Evolutionary conservation across 441 rosid genomes (phyloP).

Genomic region (Iberis amara): DNA sequence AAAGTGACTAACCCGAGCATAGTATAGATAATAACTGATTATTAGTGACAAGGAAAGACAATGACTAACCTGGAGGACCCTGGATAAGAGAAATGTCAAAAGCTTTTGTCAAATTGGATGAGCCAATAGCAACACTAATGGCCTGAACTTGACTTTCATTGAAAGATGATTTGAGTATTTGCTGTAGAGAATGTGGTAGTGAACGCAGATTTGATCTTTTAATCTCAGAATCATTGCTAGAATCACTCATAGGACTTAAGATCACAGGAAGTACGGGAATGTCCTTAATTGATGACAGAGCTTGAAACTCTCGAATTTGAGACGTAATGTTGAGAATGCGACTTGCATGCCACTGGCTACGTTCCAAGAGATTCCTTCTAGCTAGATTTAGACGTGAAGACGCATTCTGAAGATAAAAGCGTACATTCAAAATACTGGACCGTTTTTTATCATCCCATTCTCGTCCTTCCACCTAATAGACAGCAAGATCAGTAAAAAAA

Average conservation of each 20-base stretch:
- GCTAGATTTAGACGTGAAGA: constrained; percentile 80
- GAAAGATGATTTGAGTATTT: constrained; percentile 64
- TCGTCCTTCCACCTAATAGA: constrained; percentile 88
- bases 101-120: constrained; percentile 43
- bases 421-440: constrained; percentile 59
- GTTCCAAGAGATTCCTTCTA: constrained; percentile 85
- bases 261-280: constrained; percentile 78
- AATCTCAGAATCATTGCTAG: constrained; percentile 34
- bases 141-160: constrained; percentile 91
- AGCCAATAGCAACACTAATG: constrained; percentile 56
- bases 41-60: constrained; percentile 8
- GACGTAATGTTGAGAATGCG: constrained; percentile 83
- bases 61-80: constrained; percentile 92
- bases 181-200: constrained; percentile 65
- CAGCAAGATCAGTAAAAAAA: constrained; percentile 19
- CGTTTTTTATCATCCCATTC: constrained; percentile 82
- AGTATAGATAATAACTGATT: constrained; percentile 1
- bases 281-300: constrained; percentile 62
- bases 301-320: constrained; percentile 97
- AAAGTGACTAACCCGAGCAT: constrained; percentile 16
- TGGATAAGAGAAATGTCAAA: constrained; percentile 87
- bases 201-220: constrained; percentile 44
- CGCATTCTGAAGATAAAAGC: constrained; percentile 84
- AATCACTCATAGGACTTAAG: constrained; percentile 54
- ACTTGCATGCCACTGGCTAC: constrained; percentile 98